A percentile compares a stretch with the other conserved stretches of the same genome.
Evolutionary conservation across 352 stramenopile species (phyloP).

Genomic region (Phytophthora brassicae): DNA sequence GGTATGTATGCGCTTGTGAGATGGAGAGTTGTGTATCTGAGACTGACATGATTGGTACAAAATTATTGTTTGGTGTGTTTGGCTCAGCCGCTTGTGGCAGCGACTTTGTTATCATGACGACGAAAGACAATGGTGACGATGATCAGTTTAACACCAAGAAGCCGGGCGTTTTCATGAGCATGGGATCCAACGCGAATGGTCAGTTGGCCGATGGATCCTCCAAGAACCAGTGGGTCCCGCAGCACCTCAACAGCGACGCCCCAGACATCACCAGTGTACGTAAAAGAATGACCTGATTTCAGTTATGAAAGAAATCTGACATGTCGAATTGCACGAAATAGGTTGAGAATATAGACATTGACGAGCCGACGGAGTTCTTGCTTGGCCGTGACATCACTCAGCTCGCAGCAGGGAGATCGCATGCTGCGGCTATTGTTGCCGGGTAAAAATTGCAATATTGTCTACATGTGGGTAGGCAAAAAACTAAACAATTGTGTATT

Average conservation of each 20-base stretch:
- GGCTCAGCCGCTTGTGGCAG: conserved; percentile 50
- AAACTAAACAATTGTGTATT: conserved; percentile 1
- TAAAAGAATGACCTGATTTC: background rate
- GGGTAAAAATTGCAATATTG: conserved; percentile 35
- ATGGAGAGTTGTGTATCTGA: conserved; percentile 1
- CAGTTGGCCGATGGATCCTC: conserved; percentile 65
- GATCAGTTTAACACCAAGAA: conserved; percentile 78
- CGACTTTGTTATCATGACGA: conserved; percentile 78
- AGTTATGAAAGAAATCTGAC: background rate
- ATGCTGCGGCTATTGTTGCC: conserved; percentile 52
- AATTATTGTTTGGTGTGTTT: conserved; percentile 9
- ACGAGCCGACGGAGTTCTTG: conserved; percentile 70
- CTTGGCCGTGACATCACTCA: conserved; percentile 68
- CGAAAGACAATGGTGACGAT: conserved; percentile 61
- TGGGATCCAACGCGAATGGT: conserved; percentile 72
- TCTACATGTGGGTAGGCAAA: background rate
- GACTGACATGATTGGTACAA: conserved; percentile 14
- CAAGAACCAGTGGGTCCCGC: conserved; percentile 85
- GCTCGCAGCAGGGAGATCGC: conserved; percentile 59
- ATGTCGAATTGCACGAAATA: conserved; percentile 11
- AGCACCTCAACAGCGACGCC: conserved; percentile 74
- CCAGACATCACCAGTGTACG: conserved; percentile 56
- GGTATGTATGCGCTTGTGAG: conserved; percentile 30
- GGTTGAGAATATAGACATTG: conserved; percentile 53
- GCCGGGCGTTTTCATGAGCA: conserved; percentile 79